Evolutionary conservation across 352 stramenopile genomes (phyloP), one percentile per base, ranked within the genome.

Genomic region (Phytophthora palmivora): DNA sequence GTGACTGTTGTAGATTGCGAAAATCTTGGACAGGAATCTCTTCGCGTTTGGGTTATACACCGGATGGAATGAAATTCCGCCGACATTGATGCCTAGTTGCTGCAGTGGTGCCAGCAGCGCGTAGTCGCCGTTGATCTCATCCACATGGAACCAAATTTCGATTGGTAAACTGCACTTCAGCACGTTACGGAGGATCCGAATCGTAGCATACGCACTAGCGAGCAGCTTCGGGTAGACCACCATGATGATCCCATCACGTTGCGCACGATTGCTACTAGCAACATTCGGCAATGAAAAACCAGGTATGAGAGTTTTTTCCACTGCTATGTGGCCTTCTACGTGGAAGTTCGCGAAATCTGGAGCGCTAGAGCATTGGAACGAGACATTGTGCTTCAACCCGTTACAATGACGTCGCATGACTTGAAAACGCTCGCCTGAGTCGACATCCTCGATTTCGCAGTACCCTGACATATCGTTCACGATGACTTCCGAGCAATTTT

Each of bases 221-320:
- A 86, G 54, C 8, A 81, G 48, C 38, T 84, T 82, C 2, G 72
- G 77, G 49, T 84, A 81, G 9, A 83, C 63, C n/a, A 82, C 68
- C 57, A 86, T 83, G 38, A 81, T 50, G 48, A 88, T 82, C 0
- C 74, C 76, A 15, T 71, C 61, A 0, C 47, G 49, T 0, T 48
- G 22, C 14, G 26, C 2, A 32, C 24, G 16, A 1, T 12, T 15
- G 0, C 30, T 52, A 0, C 51, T 24, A 26, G 6, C 51, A 6
- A 63, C 51, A 34, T 72, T 54, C 0, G 56, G 57, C 19, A 72
- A 8, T 4, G 51, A 52, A 32, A 59, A 72, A 7, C 49, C 57
- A 39, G 63, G 43, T 18, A 33, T 26, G 4, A 76, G 51, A 37
- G 52, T 32, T 12, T 58, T 63, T 12, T 58, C 33, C 1, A 58